Percentiles rank a stretch among this genome's conserved stretches.
phyloP scores from a whole-genome alignment of 495 filamentous ascomycete genomes.

The Thermothielavioides terrestris region DNA sequence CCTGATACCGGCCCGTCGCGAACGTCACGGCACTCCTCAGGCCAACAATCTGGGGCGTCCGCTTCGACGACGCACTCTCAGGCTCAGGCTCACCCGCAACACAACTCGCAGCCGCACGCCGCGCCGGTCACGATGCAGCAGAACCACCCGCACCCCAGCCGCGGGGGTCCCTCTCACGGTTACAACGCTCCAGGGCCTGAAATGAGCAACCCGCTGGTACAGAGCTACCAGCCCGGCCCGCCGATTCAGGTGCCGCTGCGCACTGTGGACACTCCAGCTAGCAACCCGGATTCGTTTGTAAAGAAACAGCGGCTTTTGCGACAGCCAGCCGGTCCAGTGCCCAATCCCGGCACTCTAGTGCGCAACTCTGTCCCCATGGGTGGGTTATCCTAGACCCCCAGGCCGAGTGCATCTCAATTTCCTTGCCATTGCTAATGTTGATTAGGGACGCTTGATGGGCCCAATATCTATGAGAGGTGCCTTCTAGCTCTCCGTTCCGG shows the following conservation, averaged over 20 bases:
- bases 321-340: slow-evolving; percentile 16
- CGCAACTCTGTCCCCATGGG: slow-evolving; percentile 19
- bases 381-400: slow-evolving; percentile 9
- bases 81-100: slow-evolving; percentile 24
- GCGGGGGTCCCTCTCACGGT: slow-evolving; percentile 31
- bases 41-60: slow-evolving; percentile 28
- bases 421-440: slow-evolving; percentile 12
- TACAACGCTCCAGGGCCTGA: slow-evolving; percentile 34
- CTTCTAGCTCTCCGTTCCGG: slow-evolving; percentile 71
- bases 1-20: slow-evolving; percentile 57
- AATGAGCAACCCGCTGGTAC: slow-evolving; percentile 41
- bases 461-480: slow-evolving; percentile 83
- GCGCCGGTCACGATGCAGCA: slow-evolving; percentile 12
- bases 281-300: slow-evolving; percentile 54
- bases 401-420: background rate
- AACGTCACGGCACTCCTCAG: slow-evolving; percentile 48
- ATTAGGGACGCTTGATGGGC: slow-evolving; percentile 54
- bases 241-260: slow-evolving; percentile 51
- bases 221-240: slow-evolving; percentile 51
- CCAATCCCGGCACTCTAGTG: slow-evolving; percentile 17
- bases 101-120: slow-evolving; percentile 14
- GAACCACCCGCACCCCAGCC: slow-evolving; percentile 22
- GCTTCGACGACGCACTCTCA: slow-evolving; percentile 18
- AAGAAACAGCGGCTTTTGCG: slow-evolving; percentile 32
- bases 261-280: slow-evolving; percentile 60